Evolutionary conservation across 2,329 filamentous ascomycete species (phyloP), one percentile per base, ranked within the genome.

Genomic region (Exophiala sp.): DNA sequence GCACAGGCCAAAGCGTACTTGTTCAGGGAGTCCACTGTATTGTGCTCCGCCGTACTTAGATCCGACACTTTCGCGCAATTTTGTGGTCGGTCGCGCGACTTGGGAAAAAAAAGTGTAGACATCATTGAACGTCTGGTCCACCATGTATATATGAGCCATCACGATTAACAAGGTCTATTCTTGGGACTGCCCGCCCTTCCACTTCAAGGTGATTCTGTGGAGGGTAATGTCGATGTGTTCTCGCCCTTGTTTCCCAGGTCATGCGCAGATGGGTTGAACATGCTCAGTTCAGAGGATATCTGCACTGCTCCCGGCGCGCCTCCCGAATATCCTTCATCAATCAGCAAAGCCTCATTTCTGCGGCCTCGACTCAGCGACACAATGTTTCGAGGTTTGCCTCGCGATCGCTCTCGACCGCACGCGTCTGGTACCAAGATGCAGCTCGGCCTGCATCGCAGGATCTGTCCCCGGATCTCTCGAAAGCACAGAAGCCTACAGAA

Each of bases 201-300:
- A 39, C 14, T 39, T 40, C 9, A n/a, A 24, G 3, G 44, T 38
- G 2, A 14, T 24, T 47, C 24, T 48, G 35, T 45, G 39, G 45
- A 53, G 50, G 50, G 33, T 12, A 11, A 39, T 40, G 32, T 34
- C 34, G 7, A n/a, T 16, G 34, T 50, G 40, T 53, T 20, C 47
- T 21, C 41, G 41, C 29, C n/a, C 41, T 8, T 14, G 41, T 38
- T 42, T 48, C 50, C 50, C 47, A 51, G 52, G 58, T 54, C 58
- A 60, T 60, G 58, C 58, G 55, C 58, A 60, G 50, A 58, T 58
- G 52, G 42, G 47, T 56, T 52, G 45, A 52, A 47, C 52, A 55
- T 42, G 21, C 47, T 42, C 55, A 49, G 45, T 47, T 41, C 32
- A 58, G 52, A 58, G 51, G 52, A 55, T 47, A 46, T 39, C 50